phyloP scores from a whole-genome alignment of 495 filamentous ascomycete genomes.

The Gamarada debralockiae region DNA sequence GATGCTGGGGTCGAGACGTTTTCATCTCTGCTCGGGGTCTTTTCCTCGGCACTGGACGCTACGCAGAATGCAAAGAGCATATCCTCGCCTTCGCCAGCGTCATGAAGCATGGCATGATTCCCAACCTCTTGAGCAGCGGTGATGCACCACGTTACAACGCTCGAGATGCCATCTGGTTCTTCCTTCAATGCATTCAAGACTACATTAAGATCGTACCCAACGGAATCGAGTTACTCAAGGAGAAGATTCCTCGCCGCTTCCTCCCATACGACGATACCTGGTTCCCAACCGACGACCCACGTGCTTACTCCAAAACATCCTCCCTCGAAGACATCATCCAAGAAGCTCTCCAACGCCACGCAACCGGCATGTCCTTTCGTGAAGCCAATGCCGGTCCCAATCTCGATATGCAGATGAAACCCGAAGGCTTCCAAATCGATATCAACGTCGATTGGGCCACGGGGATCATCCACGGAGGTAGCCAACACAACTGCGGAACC shows the following conservation, averaged over 20 bases:
- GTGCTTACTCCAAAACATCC: conserved; percentile 80
- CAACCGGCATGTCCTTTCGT: conserved; percentile 79
- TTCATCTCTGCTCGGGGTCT: conserved; percentile 94
- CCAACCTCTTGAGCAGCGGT: conserved; percentile 85
- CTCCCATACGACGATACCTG: conserved; percentile 92
- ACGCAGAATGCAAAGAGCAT: conserved; percentile 84
- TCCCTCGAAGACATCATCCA: conserved; percentile 86
- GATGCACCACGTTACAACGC: conserved; percentile 94
- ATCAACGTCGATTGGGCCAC: conserved; percentile 90
- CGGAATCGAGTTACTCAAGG: conserved; percentile 69
- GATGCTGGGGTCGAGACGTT: conserved; percentile 96
- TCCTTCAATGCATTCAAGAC: conserved; percentile 91
- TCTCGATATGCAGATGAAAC: conserved; percentile 90
- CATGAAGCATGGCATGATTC: conserved; percentile 98
- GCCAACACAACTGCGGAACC: conserved; percentile 91
- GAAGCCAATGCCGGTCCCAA: conserved; percentile 90
- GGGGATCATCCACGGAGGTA: conserved; percentile 91
- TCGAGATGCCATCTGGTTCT: conserved; percentile 96
- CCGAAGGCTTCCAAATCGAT: conserved; percentile 86
- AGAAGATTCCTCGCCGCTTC: conserved; percentile 80
- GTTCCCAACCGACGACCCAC: conserved; percentile 73
- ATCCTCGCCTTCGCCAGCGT: conserved; percentile 95
- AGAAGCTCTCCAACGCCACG: conserved; percentile 89
- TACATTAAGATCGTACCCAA: conserved; percentile 81
- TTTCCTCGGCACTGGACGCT: conserved; percentile 83